Percentiles rank a stretch among this genome's conserved stretches.
Conservation (phyloP, 2,329 filamentous ascomycete genomes). For the Leptosphaerulina australis region DNA sequence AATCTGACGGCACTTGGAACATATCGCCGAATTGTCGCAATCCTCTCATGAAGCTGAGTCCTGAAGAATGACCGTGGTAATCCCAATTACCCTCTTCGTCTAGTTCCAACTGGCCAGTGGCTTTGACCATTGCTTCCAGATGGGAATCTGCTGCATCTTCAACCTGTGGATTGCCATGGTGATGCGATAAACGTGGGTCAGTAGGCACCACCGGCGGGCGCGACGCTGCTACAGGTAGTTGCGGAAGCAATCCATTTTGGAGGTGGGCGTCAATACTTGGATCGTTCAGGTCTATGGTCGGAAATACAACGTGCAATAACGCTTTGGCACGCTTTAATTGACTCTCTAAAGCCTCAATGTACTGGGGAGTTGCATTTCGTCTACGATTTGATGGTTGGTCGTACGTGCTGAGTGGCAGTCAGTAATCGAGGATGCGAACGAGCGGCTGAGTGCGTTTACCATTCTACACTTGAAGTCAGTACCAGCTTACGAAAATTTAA, state of each 20-base stretch:
- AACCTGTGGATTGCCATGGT: constrained; percentile 23
- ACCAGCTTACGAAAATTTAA: neutral
- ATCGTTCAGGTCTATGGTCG: constrained; percentile 84
- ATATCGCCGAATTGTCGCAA: constrained; percentile 87
- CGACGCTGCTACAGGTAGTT: constrained; percentile 40
- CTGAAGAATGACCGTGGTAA: constrained; percentile 92
- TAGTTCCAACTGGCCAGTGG: constrained; percentile 86
- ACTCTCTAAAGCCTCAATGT: constrained; percentile 86
- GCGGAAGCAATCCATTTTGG: constrained; percentile 66
- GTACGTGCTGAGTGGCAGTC: constrained; percentile 64
- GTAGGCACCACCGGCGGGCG: constrained; percentile 31
- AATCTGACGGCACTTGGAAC: constrained; percentile 67
- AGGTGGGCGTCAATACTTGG: constrained; percentile 79
- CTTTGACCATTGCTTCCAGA: constrained; percentile 92
- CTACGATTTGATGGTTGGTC: constrained; percentile 92
- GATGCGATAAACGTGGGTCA: constrained; percentile 31
- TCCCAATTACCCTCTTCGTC: constrained; percentile 93
- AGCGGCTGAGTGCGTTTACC: neutral
- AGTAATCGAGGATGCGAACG: constrained; percentile 4
- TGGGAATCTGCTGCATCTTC: constrained; percentile 63
- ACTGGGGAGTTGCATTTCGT: constrained; percentile 88
- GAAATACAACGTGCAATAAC: constrained; percentile 77
- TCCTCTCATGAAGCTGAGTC: constrained; percentile 82
- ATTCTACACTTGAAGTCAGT: constrained; percentile 13
- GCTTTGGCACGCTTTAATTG: constrained; percentile 83